phyloP scores from a whole-genome alignment of 2,329 filamentous ascomycete species.

The Botryosphaeria dothidea region DNA sequence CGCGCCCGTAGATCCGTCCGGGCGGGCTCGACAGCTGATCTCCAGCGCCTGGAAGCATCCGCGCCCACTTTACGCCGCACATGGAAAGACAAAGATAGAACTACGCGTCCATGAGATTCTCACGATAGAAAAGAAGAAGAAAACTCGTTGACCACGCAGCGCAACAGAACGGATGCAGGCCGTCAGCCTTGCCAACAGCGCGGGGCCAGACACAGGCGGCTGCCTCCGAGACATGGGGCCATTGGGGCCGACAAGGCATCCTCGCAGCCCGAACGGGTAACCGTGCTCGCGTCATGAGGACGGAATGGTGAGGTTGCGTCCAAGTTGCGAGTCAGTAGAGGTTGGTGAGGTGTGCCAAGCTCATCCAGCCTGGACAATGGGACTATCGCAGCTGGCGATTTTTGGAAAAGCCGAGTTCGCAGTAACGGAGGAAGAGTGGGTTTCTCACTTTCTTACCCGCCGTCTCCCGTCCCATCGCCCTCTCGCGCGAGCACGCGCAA shows the following conservation, averaged over 20 bases:
- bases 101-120: background rate
- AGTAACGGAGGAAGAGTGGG: background rate
- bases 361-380: background rate
- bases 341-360: background rate
- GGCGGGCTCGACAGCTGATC: slow-evolving; percentile 4
- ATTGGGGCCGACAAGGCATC: background rate
- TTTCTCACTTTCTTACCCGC: background rate
- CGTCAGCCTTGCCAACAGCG: background rate
- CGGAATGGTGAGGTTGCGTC: background rate
- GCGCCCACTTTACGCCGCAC: background rate
- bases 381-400: background rate
- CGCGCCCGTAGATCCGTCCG: slow-evolving; percentile 8
- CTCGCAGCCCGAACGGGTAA: slow-evolving; percentile 10
- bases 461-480: background rate
- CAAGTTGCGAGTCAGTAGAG: background rate
- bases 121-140: background rate
- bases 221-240: background rate
- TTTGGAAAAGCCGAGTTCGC: background rate
- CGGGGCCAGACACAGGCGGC: background rate
- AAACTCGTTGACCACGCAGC: background rate
- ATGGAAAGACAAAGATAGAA: background rate
- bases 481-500: background rate
- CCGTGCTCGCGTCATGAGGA: slow-evolving; percentile 8
- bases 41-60: background rate
- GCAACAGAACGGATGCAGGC: background rate